Evolutionary conservation across 192 early-diverging fungal genomes (phyloP).

Genomic region (Neocallimastix lanati): DNA sequence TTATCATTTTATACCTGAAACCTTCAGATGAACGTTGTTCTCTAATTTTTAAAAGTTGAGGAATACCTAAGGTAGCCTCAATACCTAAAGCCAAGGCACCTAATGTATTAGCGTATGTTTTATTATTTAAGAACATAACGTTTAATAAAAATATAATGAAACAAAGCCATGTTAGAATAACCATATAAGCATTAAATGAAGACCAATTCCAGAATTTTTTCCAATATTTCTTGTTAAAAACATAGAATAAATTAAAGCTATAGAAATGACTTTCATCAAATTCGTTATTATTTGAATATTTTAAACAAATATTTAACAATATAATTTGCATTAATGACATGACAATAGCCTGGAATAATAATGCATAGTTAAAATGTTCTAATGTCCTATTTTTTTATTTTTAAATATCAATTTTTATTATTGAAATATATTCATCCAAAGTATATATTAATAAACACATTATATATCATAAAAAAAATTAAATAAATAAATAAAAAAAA

Average conservation of each 20-base stretch:
- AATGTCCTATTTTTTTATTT: not conserved
- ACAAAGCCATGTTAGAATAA: not conserved
- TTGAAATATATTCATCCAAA: too few species aligned
- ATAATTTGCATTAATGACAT: not conserved
- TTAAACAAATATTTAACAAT: not conserved
- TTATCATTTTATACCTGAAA: too few species aligned
- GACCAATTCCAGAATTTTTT: not conserved
- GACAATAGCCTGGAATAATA: not conserved
- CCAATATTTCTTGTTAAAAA: not conserved
- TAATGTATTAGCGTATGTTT: not conserved
- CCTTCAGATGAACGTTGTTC: not conserved
- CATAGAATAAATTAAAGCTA: not conserved
- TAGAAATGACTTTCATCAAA: not conserved
- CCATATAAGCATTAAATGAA: not conserved
- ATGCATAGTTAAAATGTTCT: not conserved
- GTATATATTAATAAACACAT: too few species aligned
- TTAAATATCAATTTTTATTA: too few species aligned
- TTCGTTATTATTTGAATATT: not conserved
- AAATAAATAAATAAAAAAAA: too few species aligned
- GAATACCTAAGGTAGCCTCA: not conserved
- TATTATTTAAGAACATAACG: not conserved
- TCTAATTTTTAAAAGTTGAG: not conserved
- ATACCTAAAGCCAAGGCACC: not conserved
- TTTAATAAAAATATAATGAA: not conserved
- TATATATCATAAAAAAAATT: too few species aligned